phyloP scores from a whole-genome alignment of 2,329 filamentous ascomycete species.

The Colletotrichum somersetense region DNA sequence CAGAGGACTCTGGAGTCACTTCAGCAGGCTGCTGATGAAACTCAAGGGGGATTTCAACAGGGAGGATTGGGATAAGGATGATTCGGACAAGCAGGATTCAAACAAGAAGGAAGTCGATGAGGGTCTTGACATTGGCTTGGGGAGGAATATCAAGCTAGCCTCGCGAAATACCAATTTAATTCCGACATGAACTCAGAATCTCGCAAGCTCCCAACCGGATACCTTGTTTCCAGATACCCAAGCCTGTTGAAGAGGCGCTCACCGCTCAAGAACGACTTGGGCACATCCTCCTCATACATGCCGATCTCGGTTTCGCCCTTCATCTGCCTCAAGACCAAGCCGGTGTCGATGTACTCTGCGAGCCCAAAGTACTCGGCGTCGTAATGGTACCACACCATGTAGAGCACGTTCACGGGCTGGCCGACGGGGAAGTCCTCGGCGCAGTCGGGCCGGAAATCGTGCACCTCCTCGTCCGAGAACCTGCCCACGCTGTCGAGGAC shows the following conservation, averaged over 20 bases:
- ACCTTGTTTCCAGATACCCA: constrained; percentile 20
- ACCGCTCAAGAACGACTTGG: neutral
- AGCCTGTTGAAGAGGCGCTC: constrained; percentile 13
- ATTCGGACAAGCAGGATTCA: too few relatives aligned
- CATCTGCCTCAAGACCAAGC: constrained; percentile 16
- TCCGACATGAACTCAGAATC: neutral
- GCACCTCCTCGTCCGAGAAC: constrained; percentile 16
- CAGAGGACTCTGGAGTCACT: neutral
- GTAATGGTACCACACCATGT: constrained; percentile 21
- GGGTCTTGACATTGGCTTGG: neutral
- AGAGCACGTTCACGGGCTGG: constrained; percentile 2
- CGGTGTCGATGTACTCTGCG: constrained; percentile 1
- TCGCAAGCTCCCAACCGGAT: constrained; percentile 1
- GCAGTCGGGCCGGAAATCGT: constrained; percentile 15
- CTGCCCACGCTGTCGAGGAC: neutral
- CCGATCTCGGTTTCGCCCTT: constrained; percentile 10
- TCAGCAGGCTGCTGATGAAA: fast-evolving
- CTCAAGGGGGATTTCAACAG: too few relatives aligned
- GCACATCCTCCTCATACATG: neutral
- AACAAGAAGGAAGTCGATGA: neutral
- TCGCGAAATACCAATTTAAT: constrained; percentile 8
- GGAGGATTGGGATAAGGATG: too few relatives aligned
- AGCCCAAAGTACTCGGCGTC: constrained; percentile 2
- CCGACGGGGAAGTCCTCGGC: constrained; percentile 18
- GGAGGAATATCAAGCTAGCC: neutral